Conservation (phyloP, 169 alveolate species). For the Miamiensis avidus region DNA sequence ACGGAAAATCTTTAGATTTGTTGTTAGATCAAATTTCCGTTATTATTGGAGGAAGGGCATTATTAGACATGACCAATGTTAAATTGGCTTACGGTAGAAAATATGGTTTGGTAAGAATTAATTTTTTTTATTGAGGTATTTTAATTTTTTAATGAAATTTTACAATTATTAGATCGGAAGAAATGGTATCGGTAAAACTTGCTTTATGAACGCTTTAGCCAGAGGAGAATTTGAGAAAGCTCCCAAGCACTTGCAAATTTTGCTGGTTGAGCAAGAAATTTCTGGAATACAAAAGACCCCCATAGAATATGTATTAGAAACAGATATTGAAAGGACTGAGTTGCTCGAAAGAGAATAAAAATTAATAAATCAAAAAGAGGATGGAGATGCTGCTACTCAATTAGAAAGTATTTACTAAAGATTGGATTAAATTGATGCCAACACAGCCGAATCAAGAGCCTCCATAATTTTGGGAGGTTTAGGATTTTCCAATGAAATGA, state of each 20-base stretch:
- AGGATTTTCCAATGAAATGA: slow-evolving; percentile 91
- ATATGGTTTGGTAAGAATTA: slow-evolving; percentile 96
- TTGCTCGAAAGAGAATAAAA: slow-evolving; percentile 87
- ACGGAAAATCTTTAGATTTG: slow-evolving; percentile 38
- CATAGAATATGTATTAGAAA: slow-evolving; percentile 85
- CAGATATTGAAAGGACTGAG: slow-evolving; percentile 92
- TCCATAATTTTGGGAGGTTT: slow-evolving; percentile 89
- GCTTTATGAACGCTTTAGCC: slow-evolving; percentile 93
- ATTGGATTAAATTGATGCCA: slow-evolving; percentile 91
- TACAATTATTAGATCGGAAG: slow-evolving; percentile 72
- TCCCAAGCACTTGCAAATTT: slow-evolving; percentile 90
- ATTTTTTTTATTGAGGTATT: too few species aligned
- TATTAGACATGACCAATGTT: slow-evolving; percentile 92
- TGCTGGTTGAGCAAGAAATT: slow-evolving; percentile 95
- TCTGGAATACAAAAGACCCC: slow-evolving; percentile 52
- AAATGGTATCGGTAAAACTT: slow-evolving; percentile 97
- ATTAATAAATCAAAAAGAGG: slow-evolving; percentile 48
- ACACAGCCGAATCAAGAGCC: slow-evolving; percentile 92
- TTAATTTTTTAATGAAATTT: too few species aligned
- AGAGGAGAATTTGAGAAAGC: slow-evolving; percentile 94
- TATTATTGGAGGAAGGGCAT: slow-evolving; percentile 93
- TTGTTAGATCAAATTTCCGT: slow-evolving; percentile 83
- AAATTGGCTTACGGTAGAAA: slow-evolving; percentile 90
- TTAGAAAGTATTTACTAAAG: slow-evolving; percentile 82
- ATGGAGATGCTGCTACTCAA: slow-evolving; percentile 60